Percentiles rank a stretch among this genome's conserved stretches.
phyloP scores from a whole-genome alignment of 108 stramenopile species.

The Mediolabrus comicus region DNA sequence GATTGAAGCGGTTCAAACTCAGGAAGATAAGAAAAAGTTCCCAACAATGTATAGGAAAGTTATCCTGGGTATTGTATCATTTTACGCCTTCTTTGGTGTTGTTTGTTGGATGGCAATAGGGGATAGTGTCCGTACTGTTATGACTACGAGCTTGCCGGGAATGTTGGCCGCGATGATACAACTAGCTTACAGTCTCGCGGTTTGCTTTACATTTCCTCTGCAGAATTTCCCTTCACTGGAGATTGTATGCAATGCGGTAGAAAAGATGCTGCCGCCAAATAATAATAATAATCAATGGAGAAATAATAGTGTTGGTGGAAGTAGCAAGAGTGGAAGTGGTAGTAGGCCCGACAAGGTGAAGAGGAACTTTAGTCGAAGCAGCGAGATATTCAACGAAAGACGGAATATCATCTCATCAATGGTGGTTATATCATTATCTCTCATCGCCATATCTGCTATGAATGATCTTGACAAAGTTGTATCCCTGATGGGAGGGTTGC shows the following conservation, averaged over 20 bases:
- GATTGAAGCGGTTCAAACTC: conserved; percentile 60
- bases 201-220: conserved; percentile 75
- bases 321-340: background rate
- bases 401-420: conserved; percentile 49
- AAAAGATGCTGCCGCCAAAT: conserved; percentile 11
- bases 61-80: conserved; percentile 57
- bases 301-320: conserved; percentile 2
- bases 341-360: background rate
- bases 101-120: conserved; percentile 71
- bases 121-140: conserved; percentile 50
- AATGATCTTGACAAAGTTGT: conserved; percentile 71
- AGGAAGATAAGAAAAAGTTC: conserved; percentile 53
- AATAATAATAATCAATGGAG: background rate
- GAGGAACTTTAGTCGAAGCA: no score
- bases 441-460: conserved; percentile 50
- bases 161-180: conserved; percentile 59
- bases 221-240: conserved; percentile 78
- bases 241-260: conserved; percentile 46
- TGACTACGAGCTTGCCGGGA: conserved; percentile 69
- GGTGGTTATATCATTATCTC: conserved; percentile 46
- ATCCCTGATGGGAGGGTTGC: conserved; percentile 57
- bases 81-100: conserved; percentile 64
- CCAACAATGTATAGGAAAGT: conserved; percentile 53
- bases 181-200: conserved; percentile 67
- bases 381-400: background rate